phyloP scores from a whole-genome alignment of 805 yeast genomes.

The Candida maesae region DNA sequence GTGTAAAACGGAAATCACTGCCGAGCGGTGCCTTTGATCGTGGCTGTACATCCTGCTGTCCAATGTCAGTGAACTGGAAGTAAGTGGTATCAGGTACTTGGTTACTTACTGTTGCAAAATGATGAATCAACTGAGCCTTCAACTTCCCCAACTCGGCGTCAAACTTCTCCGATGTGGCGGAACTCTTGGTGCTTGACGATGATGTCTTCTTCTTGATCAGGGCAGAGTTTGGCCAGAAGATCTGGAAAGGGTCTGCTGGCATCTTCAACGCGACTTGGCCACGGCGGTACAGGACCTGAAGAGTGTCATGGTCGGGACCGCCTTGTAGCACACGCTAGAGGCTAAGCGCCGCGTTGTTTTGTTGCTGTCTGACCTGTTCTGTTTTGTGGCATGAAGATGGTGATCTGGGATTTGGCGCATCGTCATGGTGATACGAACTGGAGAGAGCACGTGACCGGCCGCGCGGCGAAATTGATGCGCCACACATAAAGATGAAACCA shows the following conservation, averaged over 20 bases:
- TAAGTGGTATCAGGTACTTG: too few relatives aligned
- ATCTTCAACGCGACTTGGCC: background rate
- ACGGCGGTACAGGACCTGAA: too few relatives aligned
- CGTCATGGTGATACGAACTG: too few relatives aligned
- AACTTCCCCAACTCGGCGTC: background rate
- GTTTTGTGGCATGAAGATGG: slow-evolving; percentile 1
- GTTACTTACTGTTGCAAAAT: too few relatives aligned
- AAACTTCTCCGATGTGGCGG: background rate
- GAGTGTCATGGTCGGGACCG: too few relatives aligned
- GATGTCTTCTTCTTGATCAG: slow-evolving; percentile 9
- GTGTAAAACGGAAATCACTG: slow-evolving; percentile 2
- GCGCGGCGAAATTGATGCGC: too few relatives aligned
- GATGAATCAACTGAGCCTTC: background rate
- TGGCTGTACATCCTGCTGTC: background rate
- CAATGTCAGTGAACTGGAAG: too few relatives aligned
- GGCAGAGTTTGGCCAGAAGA: slow-evolving; percentile 10
- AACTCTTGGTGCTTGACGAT: background rate
- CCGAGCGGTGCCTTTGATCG: background rate
- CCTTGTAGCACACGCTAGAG: too few relatives aligned
- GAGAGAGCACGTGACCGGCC: too few relatives aligned
- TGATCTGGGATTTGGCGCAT: too few relatives aligned
- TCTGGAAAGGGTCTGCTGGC: background rate
- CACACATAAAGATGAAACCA: slow-evolving; percentile 4
- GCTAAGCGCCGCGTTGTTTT: too few relatives aligned
- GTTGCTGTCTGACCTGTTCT: too few relatives aligned